These are phyloP conservation scores for Cercospora berteroae DNA, from an alignment of 2,329 filamentous ascomycete species.

Conservation along the genomic window DNA sequence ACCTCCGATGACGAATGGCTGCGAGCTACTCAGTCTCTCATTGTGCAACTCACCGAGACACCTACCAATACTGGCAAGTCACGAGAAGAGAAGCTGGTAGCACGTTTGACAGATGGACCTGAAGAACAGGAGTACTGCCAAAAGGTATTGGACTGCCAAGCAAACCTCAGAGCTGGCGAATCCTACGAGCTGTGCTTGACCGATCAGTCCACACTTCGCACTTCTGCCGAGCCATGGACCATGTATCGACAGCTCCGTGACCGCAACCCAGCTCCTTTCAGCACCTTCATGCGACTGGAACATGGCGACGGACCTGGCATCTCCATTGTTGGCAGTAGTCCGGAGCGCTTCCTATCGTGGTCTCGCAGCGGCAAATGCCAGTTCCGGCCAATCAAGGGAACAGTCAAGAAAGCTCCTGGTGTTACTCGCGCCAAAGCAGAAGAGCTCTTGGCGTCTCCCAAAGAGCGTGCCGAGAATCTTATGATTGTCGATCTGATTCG, in stretches of 20 bases:
- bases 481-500: conserved; percentile 98
- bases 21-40: neutral
- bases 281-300: conserved; percentile 73
- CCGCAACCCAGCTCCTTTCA: conserved; percentile 79
- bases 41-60: neutral
- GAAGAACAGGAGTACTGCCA: conserved; percentile 55
- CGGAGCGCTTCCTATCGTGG: conserved; percentile 83
- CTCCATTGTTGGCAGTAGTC: conserved; percentile 78
- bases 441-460: conserved; percentile 70
- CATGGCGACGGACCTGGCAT: conserved; percentile 36
- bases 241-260: conserved; percentile 69
- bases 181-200: conserved; percentile 87
- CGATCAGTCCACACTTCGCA: conserved; percentile 65
- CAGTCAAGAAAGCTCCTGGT: conserved; percentile 71
- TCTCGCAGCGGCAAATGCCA: conserved; percentile 60
- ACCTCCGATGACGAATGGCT: conserved; percentile 41
- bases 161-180: conserved; percentile 70
- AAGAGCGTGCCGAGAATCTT: conserved; percentile 91
- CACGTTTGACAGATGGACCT: conserved; percentile 25
- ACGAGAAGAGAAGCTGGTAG: neutral
- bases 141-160: conserved; percentile 68
- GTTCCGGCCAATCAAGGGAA: conserved; percentile 95
- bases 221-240: conserved; percentile 53
- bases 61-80: neutral
- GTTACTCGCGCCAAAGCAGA: conserved; percentile 72